Conservation (phyloP, 768 basidiomycete genomes). For the Naganishia kalamii region DNA sequence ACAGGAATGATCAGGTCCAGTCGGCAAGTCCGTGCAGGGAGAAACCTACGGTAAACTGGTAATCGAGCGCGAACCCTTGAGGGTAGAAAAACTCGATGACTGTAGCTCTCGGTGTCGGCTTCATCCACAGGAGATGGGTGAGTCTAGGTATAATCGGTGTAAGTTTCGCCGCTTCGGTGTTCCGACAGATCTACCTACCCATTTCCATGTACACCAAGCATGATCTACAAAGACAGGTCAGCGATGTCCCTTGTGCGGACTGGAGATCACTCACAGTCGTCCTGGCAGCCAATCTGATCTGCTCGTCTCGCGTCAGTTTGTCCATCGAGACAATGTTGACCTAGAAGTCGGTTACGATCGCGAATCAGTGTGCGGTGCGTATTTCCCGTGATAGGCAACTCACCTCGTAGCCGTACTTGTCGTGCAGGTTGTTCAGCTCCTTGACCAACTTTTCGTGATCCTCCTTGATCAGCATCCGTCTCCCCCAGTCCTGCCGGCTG, state of each 20-base stretch:
- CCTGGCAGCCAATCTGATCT: conserved; percentile 69
- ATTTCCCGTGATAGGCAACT: too few relatives aligned
- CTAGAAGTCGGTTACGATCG: conserved; percentile 19
- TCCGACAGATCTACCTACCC: conserved; percentile 22
- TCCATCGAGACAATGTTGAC: conserved; percentile 83
- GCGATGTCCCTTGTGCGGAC: neutral
- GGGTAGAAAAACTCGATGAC: conserved; percentile 83
- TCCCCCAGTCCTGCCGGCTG: conserved; percentile 78
- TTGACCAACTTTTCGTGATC: conserved; percentile 73
- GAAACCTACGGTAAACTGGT: conserved; percentile 63
- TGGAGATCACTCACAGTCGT: conserved; percentile 81
- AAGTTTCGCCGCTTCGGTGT: neutral
- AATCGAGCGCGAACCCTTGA: conserved; percentile 74
- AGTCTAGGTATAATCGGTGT: conserved; percentile 48
- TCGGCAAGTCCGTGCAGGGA: too few relatives aligned
- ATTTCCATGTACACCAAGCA: conserved; percentile 48
- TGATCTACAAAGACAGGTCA: conserved; percentile 26
- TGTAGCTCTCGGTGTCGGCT: conserved; percentile 63
- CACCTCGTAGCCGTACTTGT: conserved; percentile 66
- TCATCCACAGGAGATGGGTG: conserved; percentile 80
- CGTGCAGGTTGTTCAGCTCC: conserved; percentile 64
- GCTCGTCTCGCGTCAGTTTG: conserved; percentile 69
- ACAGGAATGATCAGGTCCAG: neutral
- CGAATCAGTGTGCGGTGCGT: neutral
- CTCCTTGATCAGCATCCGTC: conserved; percentile 68